phyloP scores from a whole-genome alignment of 2,329 filamentous ascomycete species.

The Cladosporium sp. region DNA sequence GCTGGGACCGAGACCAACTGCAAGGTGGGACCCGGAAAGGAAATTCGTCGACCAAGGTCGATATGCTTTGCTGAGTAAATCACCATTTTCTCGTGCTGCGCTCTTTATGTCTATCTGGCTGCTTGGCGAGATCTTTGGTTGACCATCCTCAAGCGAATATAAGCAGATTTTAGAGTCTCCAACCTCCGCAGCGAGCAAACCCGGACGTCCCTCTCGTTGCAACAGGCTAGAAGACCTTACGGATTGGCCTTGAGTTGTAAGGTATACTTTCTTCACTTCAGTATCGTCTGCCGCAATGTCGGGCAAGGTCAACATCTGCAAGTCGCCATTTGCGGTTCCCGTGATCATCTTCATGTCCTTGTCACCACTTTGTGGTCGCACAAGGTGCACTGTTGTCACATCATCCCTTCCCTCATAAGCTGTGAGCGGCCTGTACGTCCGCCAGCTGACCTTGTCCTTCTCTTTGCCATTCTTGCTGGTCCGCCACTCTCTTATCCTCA shows the following conservation, averaged over 20 bases:
- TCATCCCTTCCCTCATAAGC: conserved; percentile 58
- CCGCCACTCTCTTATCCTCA: conserved; percentile 45
- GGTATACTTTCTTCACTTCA: conserved; percentile 39
- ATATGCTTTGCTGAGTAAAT: conserved; percentile 22
- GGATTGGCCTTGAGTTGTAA: conserved; percentile 45
- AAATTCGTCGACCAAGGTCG: conserved; percentile 55
- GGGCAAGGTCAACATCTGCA: conserved; percentile 41
- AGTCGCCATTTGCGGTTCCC: conserved; percentile 57
- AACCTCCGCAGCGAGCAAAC: conserved; percentile 54
- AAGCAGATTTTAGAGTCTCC: conserved; percentile 44
- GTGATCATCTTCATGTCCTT: conserved; percentile 51
- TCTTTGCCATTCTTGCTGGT: conserved; percentile 23
- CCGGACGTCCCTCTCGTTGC: conserved; percentile 18
- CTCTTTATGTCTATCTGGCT: conserved; percentile 36
- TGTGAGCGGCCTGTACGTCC: conserved; percentile 53
- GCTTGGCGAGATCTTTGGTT: conserved; percentile 38
- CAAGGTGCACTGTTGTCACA: conserved; percentile 57
- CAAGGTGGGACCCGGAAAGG: conserved; percentile 51
- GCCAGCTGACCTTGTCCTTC: conserved; percentile 42
- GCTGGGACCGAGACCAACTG: conserved; percentile 51
- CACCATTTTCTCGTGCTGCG: conserved; percentile 7
- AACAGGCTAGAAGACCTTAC: conserved; percentile 47
- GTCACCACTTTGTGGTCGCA: conserved; percentile 40
- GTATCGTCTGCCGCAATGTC: conserved; percentile 18
- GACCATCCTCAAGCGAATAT: conserved; percentile 30